Evolutionary conservation across 345 rosid species (phyloP).

Genomic region (Anacardium occidentale): DNA sequence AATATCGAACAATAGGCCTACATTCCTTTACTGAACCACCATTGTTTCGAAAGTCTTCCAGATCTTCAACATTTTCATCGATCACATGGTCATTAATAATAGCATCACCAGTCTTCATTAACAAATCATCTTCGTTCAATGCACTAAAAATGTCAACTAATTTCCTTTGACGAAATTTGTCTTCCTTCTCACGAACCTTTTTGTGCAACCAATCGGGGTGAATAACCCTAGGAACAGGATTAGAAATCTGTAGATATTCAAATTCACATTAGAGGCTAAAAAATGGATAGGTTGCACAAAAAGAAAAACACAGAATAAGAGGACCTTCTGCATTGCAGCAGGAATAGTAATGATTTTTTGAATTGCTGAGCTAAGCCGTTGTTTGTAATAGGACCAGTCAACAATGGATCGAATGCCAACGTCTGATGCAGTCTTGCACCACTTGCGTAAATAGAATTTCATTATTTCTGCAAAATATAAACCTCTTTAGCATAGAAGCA

Average conservation of each 20-base stretch:
- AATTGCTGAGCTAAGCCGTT: constrained; percentile 87
- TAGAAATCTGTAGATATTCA: constrained; percentile 58
- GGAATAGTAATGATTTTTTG: constrained; percentile 95
- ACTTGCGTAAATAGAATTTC: constrained; percentile 73
- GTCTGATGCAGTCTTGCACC: constrained; percentile 86
- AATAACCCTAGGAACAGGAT: constrained; percentile 94
- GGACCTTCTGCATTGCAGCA: constrained; percentile 99
- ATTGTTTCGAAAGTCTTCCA: constrained; percentile 72
- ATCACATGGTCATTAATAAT: constrained; percentile 19
- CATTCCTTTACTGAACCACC: constrained; percentile 45
- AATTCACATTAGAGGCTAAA: constrained; percentile 21
- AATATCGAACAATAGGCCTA: constrained; percentile 67
- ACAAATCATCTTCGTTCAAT: constrained; percentile 36
- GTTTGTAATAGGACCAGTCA: constrained; percentile 95
- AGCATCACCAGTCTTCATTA: constrained; percentile 24
- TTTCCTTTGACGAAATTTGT: constrained; percentile 83
- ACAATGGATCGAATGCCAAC: constrained; percentile 75
- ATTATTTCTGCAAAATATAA: constrained; percentile 55
- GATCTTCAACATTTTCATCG: constrained; percentile 51
- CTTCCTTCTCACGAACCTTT: constrained; percentile 92
- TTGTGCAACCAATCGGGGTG: constrained; percentile 99
- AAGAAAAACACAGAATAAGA: constrained; percentile 17
- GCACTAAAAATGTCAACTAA: constrained; percentile 62
- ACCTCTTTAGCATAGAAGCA: constrained; percentile 20
- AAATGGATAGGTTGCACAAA: constrained; percentile 15